Evolutionary conservation across 257 asterid species (phyloP).

Genomic region (Linderniella brevidens): DNA sequence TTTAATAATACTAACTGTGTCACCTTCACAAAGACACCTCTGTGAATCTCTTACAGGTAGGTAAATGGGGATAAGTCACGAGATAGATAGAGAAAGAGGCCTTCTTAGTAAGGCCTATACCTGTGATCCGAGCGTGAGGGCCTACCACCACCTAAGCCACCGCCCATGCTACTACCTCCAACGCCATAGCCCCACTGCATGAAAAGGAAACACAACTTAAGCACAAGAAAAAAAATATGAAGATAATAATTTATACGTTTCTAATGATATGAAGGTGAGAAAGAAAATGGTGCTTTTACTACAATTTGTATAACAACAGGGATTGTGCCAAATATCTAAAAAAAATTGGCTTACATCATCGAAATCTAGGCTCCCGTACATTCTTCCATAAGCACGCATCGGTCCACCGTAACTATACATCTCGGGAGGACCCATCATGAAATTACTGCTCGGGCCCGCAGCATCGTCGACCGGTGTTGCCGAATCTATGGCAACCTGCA

Average conservation of each 20-base stretch:
- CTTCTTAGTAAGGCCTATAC: constrained; percentile 66
- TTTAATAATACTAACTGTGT: no score
- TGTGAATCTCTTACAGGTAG: no score
- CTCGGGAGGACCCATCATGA: constrained; percentile 52
- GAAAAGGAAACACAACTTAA: not conserved
- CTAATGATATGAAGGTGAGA: no score
- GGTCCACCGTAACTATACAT: constrained; percentile 80
- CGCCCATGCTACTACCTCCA: constrained; percentile 55
- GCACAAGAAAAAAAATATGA: not conserved
- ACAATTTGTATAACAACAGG: no score
- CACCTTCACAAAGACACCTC: no score
- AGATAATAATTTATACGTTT: not conserved
- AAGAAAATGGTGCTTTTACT: no score
- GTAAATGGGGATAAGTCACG: no score
- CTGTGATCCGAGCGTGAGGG: constrained; percentile 76
- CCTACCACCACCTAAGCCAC: constrained; percentile 51
- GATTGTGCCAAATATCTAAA: no score
- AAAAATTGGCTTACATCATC: constrained; percentile 63
- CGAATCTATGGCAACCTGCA: constrained; percentile 95
- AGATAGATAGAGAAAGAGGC: not conserved
- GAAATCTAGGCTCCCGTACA: constrained; percentile 73
- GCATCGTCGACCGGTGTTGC: constrained; percentile 97
- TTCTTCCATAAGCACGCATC: constrained; percentile 66
- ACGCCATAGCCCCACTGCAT: constrained; percentile 92
- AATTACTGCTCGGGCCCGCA: constrained; percentile 58